Evolutionary conservation across 73 alveolate species (phyloP), one percentile per base, ranked within the genome.

Genomic region (Symbiodinium pilosum): DNA sequence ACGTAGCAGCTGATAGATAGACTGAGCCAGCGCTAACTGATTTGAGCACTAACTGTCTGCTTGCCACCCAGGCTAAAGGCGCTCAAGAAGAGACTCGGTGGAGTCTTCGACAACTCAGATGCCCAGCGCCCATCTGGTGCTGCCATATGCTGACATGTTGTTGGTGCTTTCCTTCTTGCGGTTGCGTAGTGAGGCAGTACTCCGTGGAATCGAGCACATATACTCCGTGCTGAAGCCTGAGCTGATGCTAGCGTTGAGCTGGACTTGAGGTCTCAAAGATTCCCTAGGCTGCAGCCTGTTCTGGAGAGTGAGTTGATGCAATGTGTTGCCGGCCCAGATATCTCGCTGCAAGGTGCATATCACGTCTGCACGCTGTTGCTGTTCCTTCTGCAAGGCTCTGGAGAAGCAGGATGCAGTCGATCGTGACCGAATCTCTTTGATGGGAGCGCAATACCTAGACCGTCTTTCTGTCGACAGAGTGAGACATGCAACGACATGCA

Each of bases 261-360:
- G 81, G 32, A 51, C 8, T 14, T 68, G 32, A 28, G 8, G 6
- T 7, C 21, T 75, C 21, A 16, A n/a, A n/a, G 21, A 18, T 56
- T n/a, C 59, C n/a, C 2, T 39, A 77, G 89, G 68, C 42, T 92
- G 84, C 92, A 92, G 59, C 98, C 92, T 1, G 92, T 92, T 12
- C 68, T 92, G 84, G 98, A 92, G 92, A 92, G 98, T 52, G 98
- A 92, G n/a, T 28, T 92, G 98, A 92, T 92, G 98, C 98, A 92
- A 20, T 91, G 96, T n/a, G 96, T 44, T 34, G 52, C 88, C 51
- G n/a, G 0, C n/a, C 88, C 73, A 38, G n/a, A 59, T 11, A 7
- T 38, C 34, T 26, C 81, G 81, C 14, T 47, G 6, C 59, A 47
- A 47, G 14, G 14, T 9, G 59, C 59, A 14, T 34, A 68, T n/a